phyloP scores from a whole-genome alignment of 345 rosid genomes.

The Brassica juncea region DNA sequence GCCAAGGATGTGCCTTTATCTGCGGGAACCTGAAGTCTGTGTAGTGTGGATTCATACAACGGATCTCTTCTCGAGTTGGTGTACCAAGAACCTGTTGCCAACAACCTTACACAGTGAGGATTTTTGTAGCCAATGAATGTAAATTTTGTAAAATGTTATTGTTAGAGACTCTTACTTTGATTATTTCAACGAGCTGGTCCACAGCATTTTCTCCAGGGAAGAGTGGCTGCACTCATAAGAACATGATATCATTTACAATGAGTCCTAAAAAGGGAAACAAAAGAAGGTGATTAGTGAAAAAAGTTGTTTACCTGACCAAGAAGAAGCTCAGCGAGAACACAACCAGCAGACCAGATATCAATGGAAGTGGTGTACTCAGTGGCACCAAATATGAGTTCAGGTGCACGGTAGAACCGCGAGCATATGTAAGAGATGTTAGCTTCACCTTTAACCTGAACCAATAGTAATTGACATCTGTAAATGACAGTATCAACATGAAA shows the following conservation, averaged over 20 bases:
- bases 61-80: constrained; percentile 91
- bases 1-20: constrained; percentile 94
- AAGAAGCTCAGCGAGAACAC: constrained; percentile 78
- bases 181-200: constrained; percentile 94
- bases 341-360: constrained; percentile 78
- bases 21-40: constrained; percentile 88
- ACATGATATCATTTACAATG: not conserved
- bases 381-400: constrained; percentile 72
- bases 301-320: constrained; percentile 60
- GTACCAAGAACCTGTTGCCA: constrained; percentile 79
- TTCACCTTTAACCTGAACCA: constrained; percentile 69
- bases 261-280: not conserved
- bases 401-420: constrained; percentile 71
- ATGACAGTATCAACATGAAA: not conserved
- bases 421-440: constrained; percentile 67
- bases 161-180: constrained; percentile 53
- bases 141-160: not conserved
- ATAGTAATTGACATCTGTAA: constrained; percentile 2
- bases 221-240: constrained; percentile 54
- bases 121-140: not conserved
- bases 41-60: constrained; percentile 93
- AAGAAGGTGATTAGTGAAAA: not conserved
- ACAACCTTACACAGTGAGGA: constrained; percentile 15
- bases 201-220: constrained; percentile 96
- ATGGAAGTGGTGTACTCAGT: constrained; percentile 71